Percentiles rank a stretch among this genome's conserved stretches.
Conservation (phyloP, 805 yeast genomes). For the Monosporozyma aquatica region DNA sequence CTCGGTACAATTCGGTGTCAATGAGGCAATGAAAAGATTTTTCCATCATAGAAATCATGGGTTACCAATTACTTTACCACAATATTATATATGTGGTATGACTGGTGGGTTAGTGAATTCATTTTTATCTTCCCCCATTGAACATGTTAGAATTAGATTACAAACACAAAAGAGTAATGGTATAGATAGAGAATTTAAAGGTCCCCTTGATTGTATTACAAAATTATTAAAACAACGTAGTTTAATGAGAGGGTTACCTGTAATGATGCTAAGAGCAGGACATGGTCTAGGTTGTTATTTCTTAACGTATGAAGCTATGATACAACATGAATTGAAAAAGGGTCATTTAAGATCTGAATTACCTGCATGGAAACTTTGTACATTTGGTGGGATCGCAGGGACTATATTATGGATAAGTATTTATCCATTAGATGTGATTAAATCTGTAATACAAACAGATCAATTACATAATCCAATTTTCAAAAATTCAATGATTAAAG, state of each 20-base stretch:
- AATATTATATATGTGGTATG: slow-evolving; percentile 75
- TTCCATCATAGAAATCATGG: slow-evolving; percentile 34
- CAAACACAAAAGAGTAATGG: slow-evolving; percentile 60
- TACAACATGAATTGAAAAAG: slow-evolving; percentile 41
- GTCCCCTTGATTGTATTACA: slow-evolving; percentile 37
- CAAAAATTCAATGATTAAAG: slow-evolving; percentile 50
- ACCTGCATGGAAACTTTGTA: slow-evolving; percentile 79
- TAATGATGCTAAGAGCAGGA: slow-evolving; percentile 77
- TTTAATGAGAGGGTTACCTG: slow-evolving; percentile 70
- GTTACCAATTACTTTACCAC: slow-evolving; percentile 39
- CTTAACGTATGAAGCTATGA: slow-evolving; percentile 81
- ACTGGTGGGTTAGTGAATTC: slow-evolving; percentile 93
- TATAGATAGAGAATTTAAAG: slow-evolving; percentile 44
- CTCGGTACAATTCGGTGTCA: slow-evolving; percentile 89
- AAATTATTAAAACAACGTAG: slow-evolving; percentile 49
- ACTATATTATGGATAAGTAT: slow-evolving; percentile 74
- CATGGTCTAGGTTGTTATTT: slow-evolving; percentile 87
- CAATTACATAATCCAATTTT: slow-evolving; percentile 50
- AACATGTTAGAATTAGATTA: slow-evolving; percentile 85
- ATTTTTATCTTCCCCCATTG: slow-evolving; percentile 85
- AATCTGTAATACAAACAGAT: slow-evolving; percentile 80
- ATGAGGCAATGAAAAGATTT: slow-evolving; percentile 84
- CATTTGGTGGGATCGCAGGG: slow-evolving; percentile 87
- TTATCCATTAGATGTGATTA: slow-evolving; percentile 87
- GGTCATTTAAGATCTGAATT: slow-evolving; percentile 54